phyloP scores from a whole-genome alignment of 2,329 filamentous ascomycete species.

The Diplodia intermedia region DNA sequence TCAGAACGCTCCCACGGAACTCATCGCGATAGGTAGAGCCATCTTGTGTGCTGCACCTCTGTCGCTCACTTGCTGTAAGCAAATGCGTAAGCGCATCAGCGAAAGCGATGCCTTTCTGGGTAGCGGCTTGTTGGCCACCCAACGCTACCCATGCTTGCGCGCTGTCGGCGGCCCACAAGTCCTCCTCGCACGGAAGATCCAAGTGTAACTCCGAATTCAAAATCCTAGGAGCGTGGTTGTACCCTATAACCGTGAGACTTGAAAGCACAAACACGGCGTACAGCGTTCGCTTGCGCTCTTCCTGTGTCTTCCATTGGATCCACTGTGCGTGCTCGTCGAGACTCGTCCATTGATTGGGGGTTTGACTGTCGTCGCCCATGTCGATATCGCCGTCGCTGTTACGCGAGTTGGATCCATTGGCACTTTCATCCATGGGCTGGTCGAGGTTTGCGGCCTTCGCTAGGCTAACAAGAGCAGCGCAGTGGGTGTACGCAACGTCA shows the following conservation, averaged over 20 bases:
- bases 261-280: slow-evolving; percentile 92
- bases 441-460: slow-evolving; percentile 86
- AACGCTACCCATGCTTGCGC: slow-evolving; percentile 80
- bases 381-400: slow-evolving; percentile 57
- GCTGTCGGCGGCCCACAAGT: slow-evolving; percentile 83
- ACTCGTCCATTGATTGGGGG: slow-evolving; percentile 38
- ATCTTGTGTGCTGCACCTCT: slow-evolving; percentile 44
- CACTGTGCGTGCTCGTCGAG: slow-evolving; percentile 73
- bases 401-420: slow-evolving; percentile 35
- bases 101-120: slow-evolving; percentile 77
- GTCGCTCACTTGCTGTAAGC: slow-evolving; percentile 75
- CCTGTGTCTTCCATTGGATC: slow-evolving; percentile 84
- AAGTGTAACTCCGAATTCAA: slow-evolving; percentile 93
- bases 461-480: slow-evolving; percentile 86
- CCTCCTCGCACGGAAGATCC: slow-evolving; percentile 90
- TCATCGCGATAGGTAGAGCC: slow-evolving; percentile 48
- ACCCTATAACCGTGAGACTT: slow-evolving; percentile 87
- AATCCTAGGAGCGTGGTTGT: slow-evolving; percentile 88
- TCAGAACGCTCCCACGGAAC: slow-evolving; percentile 67
- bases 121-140: slow-evolving; percentile 73
- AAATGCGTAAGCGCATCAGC: slow-evolving; percentile 81
- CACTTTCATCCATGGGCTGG: slow-evolving; percentile 41
- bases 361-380: slow-evolving; percentile 58
- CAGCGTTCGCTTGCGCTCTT: slow-evolving; percentile 91
- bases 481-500: slow-evolving; percentile 92